A percentile compares a stretch with the other conserved stretches of the same genome.
Evolutionary conservation across 2,329 filamentous ascomycete species (phyloP).

Genomic region (Fusarium protoensiforme): DNA sequence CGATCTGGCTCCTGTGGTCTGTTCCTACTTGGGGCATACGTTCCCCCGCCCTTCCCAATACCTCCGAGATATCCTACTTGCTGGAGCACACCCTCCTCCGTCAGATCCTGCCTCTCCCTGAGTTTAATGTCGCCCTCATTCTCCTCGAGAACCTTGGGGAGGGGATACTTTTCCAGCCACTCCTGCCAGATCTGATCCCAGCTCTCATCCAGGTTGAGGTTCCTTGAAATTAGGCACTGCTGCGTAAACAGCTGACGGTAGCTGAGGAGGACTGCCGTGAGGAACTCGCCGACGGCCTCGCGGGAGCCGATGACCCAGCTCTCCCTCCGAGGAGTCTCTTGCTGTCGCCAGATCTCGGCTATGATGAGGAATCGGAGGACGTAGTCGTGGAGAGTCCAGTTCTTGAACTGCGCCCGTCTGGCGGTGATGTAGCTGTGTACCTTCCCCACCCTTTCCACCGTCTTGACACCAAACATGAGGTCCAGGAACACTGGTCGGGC

Average conservation of each 20-base stretch:
- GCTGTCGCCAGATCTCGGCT: constrained; percentile 40
- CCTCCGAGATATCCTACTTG: constrained; percentile 44
- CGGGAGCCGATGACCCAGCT: constrained; percentile 34
- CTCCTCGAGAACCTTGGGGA: background rate
- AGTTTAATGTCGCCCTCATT: constrained; percentile 19
- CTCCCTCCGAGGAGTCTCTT: constrained; percentile 28
- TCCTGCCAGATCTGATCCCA: constrained; percentile 44
- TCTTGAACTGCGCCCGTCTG: background rate
- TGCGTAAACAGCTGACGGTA: constrained; percentile 36
- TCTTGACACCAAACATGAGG: constrained; percentile 33
- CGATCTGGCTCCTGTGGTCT: background rate
- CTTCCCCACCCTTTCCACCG: background rate
- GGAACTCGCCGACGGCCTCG: constrained; percentile 31
- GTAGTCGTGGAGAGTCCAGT: constrained; percentile 23
- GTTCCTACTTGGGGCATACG: constrained; percentile 5
- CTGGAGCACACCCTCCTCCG: constrained; percentile 33
- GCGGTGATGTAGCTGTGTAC: constrained; percentile 24
- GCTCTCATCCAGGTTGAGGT: background rate
- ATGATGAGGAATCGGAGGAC: constrained; percentile 40
- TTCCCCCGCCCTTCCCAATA: constrained; percentile 29
- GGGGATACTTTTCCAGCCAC: constrained; percentile 44
- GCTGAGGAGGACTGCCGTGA: constrained; percentile 38
- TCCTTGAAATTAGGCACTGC: background rate
- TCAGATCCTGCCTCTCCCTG: constrained; percentile 24
- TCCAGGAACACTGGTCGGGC: constrained; percentile 20